phyloP scores from a whole-genome alignment of 2,329 filamentous ascomycete species.

The Ilyonectria sp. region DNA sequence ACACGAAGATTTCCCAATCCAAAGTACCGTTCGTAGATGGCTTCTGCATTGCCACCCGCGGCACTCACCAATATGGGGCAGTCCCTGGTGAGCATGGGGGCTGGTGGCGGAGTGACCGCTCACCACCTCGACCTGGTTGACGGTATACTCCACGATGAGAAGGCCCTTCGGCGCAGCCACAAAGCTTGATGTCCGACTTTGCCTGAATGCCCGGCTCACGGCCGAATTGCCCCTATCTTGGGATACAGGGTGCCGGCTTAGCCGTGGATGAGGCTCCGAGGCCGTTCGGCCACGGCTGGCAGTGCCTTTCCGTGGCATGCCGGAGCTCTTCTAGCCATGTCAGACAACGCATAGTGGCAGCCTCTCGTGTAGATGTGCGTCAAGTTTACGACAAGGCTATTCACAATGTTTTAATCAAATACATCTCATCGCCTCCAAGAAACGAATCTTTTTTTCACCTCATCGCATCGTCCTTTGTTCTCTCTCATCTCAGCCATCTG shows the following conservation, averaged over 20 bases:
- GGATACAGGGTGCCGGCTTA: slow-evolving; percentile 8
- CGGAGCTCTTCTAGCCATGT: slow-evolving; percentile 24
- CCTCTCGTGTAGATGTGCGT: neutral
- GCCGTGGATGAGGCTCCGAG: slow-evolving; percentile 21
- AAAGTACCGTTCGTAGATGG: slow-evolving; percentile 24
- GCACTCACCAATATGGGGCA: neutral
- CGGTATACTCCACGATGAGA: slow-evolving; percentile 13
- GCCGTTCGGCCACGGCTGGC: slow-evolving; percentile 28
- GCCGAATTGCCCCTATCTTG: slow-evolving; percentile 13
- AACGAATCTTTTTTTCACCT: slow-evolving; percentile 13
- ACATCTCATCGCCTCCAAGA: neutral
- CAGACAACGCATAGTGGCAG: slow-evolving; percentile 8
- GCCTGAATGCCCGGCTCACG: neutral
- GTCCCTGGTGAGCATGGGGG: slow-evolving; percentile 10
- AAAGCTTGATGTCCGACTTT: neutral
- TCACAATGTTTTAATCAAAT: slow-evolving; percentile 9
- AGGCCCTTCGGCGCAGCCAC: neutral
- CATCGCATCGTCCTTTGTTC: slow-evolving; percentile 25
- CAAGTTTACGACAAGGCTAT: neutral
- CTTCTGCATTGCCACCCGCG: neutral
- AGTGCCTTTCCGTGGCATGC: slow-evolving; percentile 26
- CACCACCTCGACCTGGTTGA: neutral
- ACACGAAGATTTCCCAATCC: neutral
- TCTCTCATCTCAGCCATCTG: slow-evolving; percentile 17
- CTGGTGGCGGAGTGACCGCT: slow-evolving; percentile 19